A percentile compares a stretch with the other conserved stretches of the same genome.
These are phyloP conservation scores for Acephala macrosclerotiorum DNA, from an alignment of 2,329 filamentous ascomycete genomes.

Conservation along the genomic window DNA sequence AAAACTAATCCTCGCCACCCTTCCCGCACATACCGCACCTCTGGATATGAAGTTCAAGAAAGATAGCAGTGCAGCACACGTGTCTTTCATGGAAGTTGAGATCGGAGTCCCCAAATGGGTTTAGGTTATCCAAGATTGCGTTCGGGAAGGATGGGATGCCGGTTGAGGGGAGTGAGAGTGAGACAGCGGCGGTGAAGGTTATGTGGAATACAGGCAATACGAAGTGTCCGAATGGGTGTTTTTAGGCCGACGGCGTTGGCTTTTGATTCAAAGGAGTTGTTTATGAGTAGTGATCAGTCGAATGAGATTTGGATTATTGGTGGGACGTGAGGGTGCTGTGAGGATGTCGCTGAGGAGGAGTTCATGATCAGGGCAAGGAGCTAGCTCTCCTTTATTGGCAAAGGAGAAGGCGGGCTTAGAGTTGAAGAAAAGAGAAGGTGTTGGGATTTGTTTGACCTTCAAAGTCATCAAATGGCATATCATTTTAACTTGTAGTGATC, in stretches of 20 bases:
- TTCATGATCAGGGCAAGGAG: too few relatives aligned
- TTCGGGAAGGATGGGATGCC: conserved; percentile 54
- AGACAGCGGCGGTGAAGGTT: conserved; percentile 57
- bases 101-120: conserved; percentile 59
- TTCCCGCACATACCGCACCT: conserved; percentile 28
- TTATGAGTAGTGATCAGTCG: conserved; percentile 29
- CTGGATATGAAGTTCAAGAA: conserved; percentile 29
- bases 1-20: conserved; percentile 17
- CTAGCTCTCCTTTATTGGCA: too few relatives aligned
- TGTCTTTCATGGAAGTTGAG: conserved; percentile 33
- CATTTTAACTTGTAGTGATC: too few relatives aligned
- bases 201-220: conserved; percentile 61
- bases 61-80: conserved; percentile 22
- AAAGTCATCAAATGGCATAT: too few relatives aligned
- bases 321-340: neutral
- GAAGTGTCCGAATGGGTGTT: conserved; percentile 63
- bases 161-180: conserved; percentile 50
- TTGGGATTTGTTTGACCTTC: too few relatives aligned
- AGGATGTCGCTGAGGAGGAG: too few relatives aligned
- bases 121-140: conserved; percentile 51
- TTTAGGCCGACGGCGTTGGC: conserved; percentile 69
- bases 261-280: conserved; percentile 47
- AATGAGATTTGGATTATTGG: neutral
- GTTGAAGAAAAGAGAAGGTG: too few relatives aligned
- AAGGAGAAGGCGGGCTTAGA: too few relatives aligned